phyloP scores from a whole-genome alignment of 163 green algal genomes.

The Prototheca wickerhamii region DNA sequence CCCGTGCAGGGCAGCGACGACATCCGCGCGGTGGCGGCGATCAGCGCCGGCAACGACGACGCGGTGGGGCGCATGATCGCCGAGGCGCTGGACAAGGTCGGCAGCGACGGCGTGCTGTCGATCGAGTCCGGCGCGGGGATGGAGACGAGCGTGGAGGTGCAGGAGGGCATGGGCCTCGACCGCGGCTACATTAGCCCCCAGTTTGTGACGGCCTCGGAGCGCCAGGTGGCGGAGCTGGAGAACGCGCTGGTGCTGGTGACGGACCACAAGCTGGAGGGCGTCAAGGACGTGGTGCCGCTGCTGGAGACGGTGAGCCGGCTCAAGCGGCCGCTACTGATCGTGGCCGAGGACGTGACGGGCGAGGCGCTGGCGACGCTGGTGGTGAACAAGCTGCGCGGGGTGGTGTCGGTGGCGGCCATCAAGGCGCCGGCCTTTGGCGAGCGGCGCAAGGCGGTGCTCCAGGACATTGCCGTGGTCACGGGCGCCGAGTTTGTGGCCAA shows the following conservation, averaged over 20 bases:
- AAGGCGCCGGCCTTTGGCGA: constrained; percentile 97
- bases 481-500: constrained; percentile 94
- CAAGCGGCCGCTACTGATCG: constrained; percentile 81
- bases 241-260: constrained; percentile 86
- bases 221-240: constrained; percentile 87
- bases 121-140: constrained; percentile 81
- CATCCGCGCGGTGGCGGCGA: constrained; percentile 91
- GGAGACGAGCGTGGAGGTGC: constrained; percentile 90
- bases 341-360: constrained; percentile 86
- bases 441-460: constrained; percentile 83
- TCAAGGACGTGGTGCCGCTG: constrained; percentile 69
- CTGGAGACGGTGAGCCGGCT: constrained; percentile 65
- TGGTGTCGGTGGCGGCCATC: constrained; percentile 89
- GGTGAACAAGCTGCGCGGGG: constrained; percentile 97
- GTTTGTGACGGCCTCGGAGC: constrained; percentile 83
- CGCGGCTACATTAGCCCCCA: constrained; percentile 96
- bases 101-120: constrained; percentile 84
- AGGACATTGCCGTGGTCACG: constrained; percentile 92
- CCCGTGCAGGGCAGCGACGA: constrained; percentile 81
- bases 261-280: constrained; percentile 78
- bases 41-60: constrained; percentile 95
- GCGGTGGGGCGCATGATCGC: constrained; percentile 95
- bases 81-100: constrained; percentile 91
- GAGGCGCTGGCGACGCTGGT: constrained; percentile 96
- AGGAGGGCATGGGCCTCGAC: constrained; percentile 99